Conservation (phyloP, 2,329 filamentous ascomycete genomes). For the Cyanodermella asteris region DNA sequence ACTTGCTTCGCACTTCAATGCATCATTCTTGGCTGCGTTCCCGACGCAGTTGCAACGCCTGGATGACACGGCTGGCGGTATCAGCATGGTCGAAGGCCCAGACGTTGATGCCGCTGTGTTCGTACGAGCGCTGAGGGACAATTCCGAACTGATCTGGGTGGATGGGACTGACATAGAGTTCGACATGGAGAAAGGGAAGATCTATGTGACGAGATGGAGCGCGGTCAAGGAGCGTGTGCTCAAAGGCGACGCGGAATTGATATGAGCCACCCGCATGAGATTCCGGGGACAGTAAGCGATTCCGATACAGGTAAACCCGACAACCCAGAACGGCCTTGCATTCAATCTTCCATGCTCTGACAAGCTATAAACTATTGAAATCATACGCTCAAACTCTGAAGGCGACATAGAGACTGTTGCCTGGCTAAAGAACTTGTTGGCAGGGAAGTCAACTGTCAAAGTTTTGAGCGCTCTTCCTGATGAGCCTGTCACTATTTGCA, state of each 20-base stretch:
- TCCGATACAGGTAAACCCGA: no score
- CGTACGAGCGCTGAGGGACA: conserved; percentile 26
- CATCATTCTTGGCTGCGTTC: conserved; percentile 67
- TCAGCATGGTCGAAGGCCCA: conserved; percentile 79
- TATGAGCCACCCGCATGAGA: no score
- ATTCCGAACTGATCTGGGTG: conserved; percentile 8
- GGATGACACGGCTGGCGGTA: conserved; percentile 74
- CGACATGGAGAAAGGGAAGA: conserved; percentile 12
- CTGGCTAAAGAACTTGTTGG: no score
- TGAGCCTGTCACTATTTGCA: no score
- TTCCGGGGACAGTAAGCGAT: no score
- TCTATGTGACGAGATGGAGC: conserved; percentile 14
- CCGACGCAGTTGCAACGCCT: conserved; percentile 59
- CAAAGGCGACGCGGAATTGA: conserved; percentile 14
- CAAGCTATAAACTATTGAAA: no score
- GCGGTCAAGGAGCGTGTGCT: conserved; percentile 12
- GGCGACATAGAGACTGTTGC: no score
- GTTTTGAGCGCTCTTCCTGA: no score
- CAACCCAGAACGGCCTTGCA: no score
- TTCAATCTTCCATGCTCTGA: no score
- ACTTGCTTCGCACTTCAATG: conserved; percentile 62
- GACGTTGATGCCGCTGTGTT: conserved; percentile 73
- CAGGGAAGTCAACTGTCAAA: no score
- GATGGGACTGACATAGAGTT: conserved; percentile 13
- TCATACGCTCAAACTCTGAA: no score